phyloP scores from a whole-genome alignment of 169 alveolate genomes.

The Plasmodium gaboni region DNA sequence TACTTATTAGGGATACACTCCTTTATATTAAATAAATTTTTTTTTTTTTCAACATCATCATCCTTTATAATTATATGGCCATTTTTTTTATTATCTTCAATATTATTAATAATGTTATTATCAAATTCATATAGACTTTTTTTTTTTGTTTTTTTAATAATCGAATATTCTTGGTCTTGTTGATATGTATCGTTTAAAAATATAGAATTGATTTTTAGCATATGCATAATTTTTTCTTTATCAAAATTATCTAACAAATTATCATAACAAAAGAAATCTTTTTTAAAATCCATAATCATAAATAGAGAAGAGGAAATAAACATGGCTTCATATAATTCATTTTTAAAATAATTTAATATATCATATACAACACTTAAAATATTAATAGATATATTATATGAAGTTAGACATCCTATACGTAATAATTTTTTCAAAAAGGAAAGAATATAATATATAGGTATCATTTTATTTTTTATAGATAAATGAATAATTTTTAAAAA shows the following conservation, averaged over 20 bases:
- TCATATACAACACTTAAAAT: constrained; percentile 75
- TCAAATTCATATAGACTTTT: background rate
- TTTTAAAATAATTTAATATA: constrained; percentile 47
- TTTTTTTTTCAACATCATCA: background rate
- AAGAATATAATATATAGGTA: constrained; percentile 62
- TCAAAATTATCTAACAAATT: constrained; percentile 57
- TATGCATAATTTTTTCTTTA: constrained; percentile 41
- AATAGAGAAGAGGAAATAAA: constrained; percentile 56
- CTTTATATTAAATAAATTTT: constrained; percentile 49
- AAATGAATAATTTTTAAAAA: constrained; percentile 56
- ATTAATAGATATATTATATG: constrained; percentile 56
- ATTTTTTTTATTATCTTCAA: background rate
- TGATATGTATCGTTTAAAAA: background rate
- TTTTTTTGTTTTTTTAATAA: background rate
- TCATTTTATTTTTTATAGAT: constrained; percentile 73
- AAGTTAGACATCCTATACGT: constrained; percentile 60
- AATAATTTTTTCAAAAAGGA: constrained; percentile 73
- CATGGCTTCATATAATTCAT: constrained; percentile 59
- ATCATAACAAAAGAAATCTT: constrained; percentile 67
- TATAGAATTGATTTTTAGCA: constrained; percentile 8
- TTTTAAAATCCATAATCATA: constrained; percentile 64
- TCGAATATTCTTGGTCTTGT: background rate
- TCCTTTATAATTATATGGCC: background rate
- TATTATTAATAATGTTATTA: background rate
- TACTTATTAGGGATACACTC: constrained; percentile 70